Conservation (phyloP, 176 grass and related monocot genomes). For the Elymus sibiricus region DNA sequence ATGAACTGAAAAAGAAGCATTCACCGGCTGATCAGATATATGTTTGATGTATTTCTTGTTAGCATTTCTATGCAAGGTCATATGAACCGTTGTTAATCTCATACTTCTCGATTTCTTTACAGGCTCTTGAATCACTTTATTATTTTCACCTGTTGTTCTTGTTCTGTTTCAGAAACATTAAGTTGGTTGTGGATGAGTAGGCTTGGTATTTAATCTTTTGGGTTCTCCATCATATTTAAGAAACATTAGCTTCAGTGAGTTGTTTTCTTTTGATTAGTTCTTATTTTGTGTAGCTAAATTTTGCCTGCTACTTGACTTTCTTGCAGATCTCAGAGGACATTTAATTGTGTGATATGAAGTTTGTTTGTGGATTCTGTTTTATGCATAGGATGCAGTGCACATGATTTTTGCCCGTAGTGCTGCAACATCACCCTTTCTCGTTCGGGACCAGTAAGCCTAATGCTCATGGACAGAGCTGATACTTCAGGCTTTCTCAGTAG, state of each 20-base stretch:
- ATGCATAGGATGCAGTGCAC: background rate
- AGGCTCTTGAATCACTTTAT: background rate
- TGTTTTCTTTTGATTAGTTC: background rate
- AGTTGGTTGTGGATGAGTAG: background rate
- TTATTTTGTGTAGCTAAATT: slow-evolving; percentile 17
- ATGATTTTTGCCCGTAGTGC: slow-evolving; percentile 16
- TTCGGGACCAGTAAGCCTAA: slow-evolving; percentile 19
- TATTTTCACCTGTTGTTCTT: background rate
- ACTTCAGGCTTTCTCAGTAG: slow-evolving; percentile 91
- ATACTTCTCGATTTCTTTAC: background rate
- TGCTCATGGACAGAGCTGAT: slow-evolving; percentile 82
- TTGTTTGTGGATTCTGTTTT: background rate
- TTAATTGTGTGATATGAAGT: slow-evolving; percentile 2
- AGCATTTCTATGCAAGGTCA: background rate
- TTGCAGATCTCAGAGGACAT: slow-evolving; percentile 31
- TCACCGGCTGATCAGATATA: background rate
- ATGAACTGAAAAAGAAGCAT: background rate
- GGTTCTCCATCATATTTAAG: background rate
- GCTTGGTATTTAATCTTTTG: background rate
- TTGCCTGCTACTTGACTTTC: background rate
- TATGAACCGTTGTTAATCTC: background rate
- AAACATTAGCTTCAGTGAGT: background rate
- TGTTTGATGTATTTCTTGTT: slow-evolving; percentile 3
- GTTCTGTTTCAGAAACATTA: background rate
- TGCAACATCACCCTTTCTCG: background rate